These are phyloP conservation scores for Multifurca ochricompacta DNA, from an alignment of 768 basidiomycete species.

Conservation along the genomic window DNA sequence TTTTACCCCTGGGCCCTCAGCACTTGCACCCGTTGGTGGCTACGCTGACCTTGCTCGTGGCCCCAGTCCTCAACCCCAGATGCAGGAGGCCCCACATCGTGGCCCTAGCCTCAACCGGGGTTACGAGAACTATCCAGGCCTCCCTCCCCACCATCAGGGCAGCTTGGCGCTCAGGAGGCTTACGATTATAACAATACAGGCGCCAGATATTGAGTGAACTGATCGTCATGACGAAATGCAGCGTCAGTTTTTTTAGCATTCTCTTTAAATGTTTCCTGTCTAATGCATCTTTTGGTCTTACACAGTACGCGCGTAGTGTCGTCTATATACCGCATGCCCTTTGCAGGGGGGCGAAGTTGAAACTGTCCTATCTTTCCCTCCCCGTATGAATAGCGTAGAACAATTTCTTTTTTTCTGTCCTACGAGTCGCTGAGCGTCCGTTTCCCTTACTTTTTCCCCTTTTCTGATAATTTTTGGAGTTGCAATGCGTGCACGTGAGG, in stretches of 20 bases:
- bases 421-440: conserved; percentile 15
- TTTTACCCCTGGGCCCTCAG: conserved; percentile 55
- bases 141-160: conserved; percentile 56
- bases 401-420: background rate
- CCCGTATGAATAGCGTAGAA: conserved; percentile 3
- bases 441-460: background rate
- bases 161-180: conserved; percentile 26
- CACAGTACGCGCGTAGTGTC: background rate
- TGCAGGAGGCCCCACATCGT: conserved; percentile 42
- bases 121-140: conserved; percentile 42
- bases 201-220: conserved; percentile 10
- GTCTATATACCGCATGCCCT: conserved; percentile 2
- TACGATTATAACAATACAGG: conserved; percentile 24
- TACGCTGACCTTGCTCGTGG: conserved; percentile 80
- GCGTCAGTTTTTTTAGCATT: background rate
- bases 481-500: conserved; percentile 5
- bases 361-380: conserved; percentile 8
- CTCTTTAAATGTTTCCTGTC: background rate
- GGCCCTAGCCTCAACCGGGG: conserved; percentile 42
- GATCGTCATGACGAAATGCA: background rate
- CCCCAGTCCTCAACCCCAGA: conserved; percentile 58
- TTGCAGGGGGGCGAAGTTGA: conserved; percentile 2
- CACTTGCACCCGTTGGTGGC: conserved; percentile 62
- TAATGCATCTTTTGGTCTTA: background rate
- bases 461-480: background rate